Conservation (phyloP, 2,329 filamentous ascomycete species). For the Hymenoscyphus fraxineus region DNA sequence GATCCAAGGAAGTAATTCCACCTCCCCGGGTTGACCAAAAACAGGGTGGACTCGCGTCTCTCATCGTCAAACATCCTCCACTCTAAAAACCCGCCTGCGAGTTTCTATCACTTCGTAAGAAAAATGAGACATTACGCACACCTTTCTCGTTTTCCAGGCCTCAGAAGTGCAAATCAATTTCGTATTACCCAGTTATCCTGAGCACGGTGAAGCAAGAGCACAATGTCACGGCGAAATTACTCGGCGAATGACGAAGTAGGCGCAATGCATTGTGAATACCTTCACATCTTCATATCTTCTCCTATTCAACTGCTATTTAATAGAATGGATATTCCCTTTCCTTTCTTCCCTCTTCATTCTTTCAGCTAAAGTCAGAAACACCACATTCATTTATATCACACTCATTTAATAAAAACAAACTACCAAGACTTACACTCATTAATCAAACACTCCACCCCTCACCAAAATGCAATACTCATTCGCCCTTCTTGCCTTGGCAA, state of each 20-base stretch:
- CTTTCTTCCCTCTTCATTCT: background rate
- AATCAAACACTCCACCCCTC: background rate
- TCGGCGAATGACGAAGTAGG: background rate
- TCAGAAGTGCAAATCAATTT: no score
- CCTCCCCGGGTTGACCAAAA: no score
- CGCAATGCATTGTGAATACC: background rate
- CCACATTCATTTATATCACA: background rate
- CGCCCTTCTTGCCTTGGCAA: constrained; percentile 17
- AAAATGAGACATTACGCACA: no score
- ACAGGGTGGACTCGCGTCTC: no score
- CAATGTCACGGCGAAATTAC: no score
- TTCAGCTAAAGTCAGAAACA: background rate
- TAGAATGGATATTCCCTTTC: background rate
- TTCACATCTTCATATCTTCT: background rate
- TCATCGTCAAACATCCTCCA: no score
- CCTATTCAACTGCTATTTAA: background rate
- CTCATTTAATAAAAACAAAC: background rate
- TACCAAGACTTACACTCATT: background rate
- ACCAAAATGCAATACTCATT: constrained; percentile 19
- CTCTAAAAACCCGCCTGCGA: no score
- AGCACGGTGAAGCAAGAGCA: no score
- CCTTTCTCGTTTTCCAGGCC: no score
- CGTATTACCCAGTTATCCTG: no score
- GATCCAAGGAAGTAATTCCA: no score
- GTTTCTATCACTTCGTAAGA: no score